Evolutionary conservation across 306 rosid species (phyloP).

Genomic region (Adenanthera pavonina): DNA sequence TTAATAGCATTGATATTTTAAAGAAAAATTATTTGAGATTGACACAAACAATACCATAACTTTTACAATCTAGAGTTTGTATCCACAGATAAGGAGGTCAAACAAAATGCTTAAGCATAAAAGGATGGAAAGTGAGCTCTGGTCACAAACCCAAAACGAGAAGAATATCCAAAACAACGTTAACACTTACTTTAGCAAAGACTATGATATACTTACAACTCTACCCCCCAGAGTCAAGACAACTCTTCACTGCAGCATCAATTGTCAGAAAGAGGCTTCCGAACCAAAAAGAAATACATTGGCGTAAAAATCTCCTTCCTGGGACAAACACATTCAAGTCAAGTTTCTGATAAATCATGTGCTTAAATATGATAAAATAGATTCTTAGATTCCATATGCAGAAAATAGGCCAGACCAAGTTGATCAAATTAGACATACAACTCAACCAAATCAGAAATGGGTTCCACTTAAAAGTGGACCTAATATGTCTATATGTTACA

Average conservation of each 20-base stretch:
- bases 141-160: conserved; percentile 25
- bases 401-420: neutral
- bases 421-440: neutral
- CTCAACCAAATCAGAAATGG: too few relatives aligned
- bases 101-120: conserved; percentile 18
- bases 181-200: neutral
- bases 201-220: neutral
- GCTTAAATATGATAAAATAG: neutral
- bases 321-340: conserved; percentile 36
- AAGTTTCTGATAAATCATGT: neutral
- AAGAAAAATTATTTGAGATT: too few relatives aligned
- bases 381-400: neutral
- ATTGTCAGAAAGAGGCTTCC: conserved; percentile 63
- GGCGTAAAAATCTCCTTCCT: conserved; percentile 97
- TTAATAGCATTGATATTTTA: neutral
- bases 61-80: neutral
- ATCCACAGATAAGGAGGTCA: neutral
- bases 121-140: neutral
- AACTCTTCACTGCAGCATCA: conserved; percentile 7
- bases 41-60: neutral
- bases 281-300: conserved; percentile 91
- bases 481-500: too few relatives aligned
- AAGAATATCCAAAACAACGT: conserved; percentile 27
- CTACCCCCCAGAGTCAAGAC: conserved; percentile 14
- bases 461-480: too few relatives aligned